phyloP scores from a whole-genome alignment of 2,329 filamentous ascomycete species.

The Aureobasidium sp. region DNA sequence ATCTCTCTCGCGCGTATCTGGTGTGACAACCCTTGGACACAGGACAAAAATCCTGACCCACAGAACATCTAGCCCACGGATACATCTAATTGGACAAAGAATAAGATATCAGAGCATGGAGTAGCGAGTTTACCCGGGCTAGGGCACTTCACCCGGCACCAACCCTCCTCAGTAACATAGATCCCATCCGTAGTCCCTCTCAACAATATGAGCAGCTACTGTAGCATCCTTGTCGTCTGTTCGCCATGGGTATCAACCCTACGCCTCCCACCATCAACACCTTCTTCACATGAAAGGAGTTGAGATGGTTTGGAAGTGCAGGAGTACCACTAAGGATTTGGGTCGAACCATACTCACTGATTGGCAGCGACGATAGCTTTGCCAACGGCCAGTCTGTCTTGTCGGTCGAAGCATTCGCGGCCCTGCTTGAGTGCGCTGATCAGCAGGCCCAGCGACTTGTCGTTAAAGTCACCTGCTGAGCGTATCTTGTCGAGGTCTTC shows the following conservation, averaged over 20 bases:
- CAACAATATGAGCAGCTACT: neutral
- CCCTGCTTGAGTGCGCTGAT: conserved; percentile 63
- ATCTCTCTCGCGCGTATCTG: neutral
- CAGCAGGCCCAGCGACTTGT: conserved; percentile 53
- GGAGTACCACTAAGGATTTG: neutral
- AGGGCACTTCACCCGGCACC: neutral
- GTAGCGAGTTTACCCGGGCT: neutral
- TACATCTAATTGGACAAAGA: neutral
- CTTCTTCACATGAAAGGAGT: neutral
- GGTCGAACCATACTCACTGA: neutral
- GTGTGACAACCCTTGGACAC: neutral
- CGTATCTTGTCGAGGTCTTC: conserved; percentile 67
- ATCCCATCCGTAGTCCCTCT: neutral
- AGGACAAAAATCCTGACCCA: neutral
- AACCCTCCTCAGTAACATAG: neutral
- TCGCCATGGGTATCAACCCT: neutral
- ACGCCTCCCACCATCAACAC: neutral
- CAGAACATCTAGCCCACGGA: neutral
- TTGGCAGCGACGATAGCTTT: conserved; percentile 5
- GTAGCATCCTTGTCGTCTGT: neutral
- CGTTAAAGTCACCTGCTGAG: conserved; percentile 61
- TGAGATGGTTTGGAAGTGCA: neutral
- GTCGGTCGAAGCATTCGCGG: conserved; percentile 49
- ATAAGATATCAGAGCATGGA: neutral
- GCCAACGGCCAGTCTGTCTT: conserved; percentile 39